These are phyloP conservation scores for Akanthomyces dipterigenus DNA, from an alignment of 2,329 filamentous ascomycete genomes.

Conservation along the genomic window DNA sequence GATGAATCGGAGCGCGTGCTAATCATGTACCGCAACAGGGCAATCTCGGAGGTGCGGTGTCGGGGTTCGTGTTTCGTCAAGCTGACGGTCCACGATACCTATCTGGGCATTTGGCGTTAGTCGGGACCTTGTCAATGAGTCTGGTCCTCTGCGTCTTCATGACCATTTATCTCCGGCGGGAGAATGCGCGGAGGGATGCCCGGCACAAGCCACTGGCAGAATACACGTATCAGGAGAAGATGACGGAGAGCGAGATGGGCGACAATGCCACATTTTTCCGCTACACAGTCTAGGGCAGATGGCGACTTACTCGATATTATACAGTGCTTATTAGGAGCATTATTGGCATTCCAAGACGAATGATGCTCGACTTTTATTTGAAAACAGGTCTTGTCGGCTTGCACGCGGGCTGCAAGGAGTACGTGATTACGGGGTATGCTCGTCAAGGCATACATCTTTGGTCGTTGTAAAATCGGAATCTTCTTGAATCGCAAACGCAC, in stretches of 20 bases:
- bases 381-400: neutral
- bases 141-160: conserved; percentile 45
- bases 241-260: conserved; percentile 45
- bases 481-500: neutral
- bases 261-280: conserved; percentile 51
- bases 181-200: conserved; percentile 48
- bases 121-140: conserved; percentile 48
- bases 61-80: conserved; percentile 28
- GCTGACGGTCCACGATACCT: conserved; percentile 47
- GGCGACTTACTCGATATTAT: neutral
- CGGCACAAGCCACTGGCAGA: conserved; percentile 39
- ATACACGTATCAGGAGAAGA: conserved; percentile 48
- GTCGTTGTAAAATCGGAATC: neutral
- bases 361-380: neutral
- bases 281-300: conserved; percentile 43
- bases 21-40: conserved; percentile 10
- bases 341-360: neutral
- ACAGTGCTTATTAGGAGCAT: neutral
- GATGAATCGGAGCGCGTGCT: neutral
- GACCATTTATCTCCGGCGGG: conserved; percentile 49
- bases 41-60: conserved; percentile 30
- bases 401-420: neutral
- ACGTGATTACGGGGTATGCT: conserved; percentile 4
- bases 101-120: conserved; percentile 51
- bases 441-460: neutral